Evolutionary conservation across 225 moss, liverwort and hornwort species (phyloP).

Genomic region (Bryoerythrophyllum caledonicum): DNA sequence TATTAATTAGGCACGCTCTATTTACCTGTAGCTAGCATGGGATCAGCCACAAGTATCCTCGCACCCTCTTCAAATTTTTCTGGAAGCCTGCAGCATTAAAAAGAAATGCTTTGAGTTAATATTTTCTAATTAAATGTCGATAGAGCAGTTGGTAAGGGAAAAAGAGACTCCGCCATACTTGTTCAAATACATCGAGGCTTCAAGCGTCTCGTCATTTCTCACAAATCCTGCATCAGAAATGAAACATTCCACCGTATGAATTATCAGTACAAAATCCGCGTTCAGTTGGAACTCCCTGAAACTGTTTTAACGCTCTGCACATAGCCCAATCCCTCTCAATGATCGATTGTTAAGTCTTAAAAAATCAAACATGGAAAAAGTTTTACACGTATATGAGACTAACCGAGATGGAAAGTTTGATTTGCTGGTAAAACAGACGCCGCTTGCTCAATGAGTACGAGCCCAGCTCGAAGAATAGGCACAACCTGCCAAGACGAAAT

Average conservation of each 20-base stretch:
- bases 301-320: not conserved
- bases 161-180: conserved; percentile 49
- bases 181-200: conserved; percentile 83
- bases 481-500: conserved; percentile 60
- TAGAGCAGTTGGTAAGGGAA: conserved; percentile 3
- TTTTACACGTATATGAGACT: not conserved
- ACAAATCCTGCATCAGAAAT: conserved; percentile 68
- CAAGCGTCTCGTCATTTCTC: conserved; percentile 77
- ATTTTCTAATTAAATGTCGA: not conserved
- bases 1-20: not conserved
- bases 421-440: conserved; percentile 73
- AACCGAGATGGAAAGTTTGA: conserved; percentile 89
- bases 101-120: conserved; percentile 9
- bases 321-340: not conserved
- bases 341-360: not conserved
- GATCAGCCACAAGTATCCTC: conserved; percentile 84
- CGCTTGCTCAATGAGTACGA: conserved; percentile 80
- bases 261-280: not conserved
- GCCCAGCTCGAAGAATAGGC: conserved; percentile 87
- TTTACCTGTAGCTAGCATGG: conserved; percentile 96
- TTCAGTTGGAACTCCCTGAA: conserved; percentile 3
- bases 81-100: conserved; percentile 70
- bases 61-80: conserved; percentile 67
- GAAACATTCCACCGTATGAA: not conserved
- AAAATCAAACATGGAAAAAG: not conserved